Evolutionary conservation across 352 stramenopile species (phyloP).

Genomic region (Phytopythium chamaehyphon): DNA sequence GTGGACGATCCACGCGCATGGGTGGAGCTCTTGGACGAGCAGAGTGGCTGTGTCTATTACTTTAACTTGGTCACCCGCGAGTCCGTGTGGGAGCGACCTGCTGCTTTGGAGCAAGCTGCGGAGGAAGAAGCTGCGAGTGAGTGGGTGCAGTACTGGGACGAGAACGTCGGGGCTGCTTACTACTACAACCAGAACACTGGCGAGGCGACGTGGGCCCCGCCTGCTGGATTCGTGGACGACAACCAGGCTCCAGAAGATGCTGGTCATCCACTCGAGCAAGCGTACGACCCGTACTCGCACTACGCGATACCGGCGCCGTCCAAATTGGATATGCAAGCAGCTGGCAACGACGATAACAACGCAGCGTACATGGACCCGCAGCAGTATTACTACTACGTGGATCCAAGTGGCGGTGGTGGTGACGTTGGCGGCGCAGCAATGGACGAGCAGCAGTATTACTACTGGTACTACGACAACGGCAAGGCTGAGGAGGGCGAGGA

Average conservation of each 20-base stretch:
- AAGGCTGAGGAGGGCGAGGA: constrained; percentile 5
- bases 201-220: constrained; percentile 61
- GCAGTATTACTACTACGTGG: not conserved
- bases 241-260: constrained; percentile 7
- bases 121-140: constrained; percentile 16
- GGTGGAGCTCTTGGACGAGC: constrained; percentile 72
- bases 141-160: constrained; percentile 76
- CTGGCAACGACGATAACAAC: not conserved
- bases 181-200: constrained; percentile 70
- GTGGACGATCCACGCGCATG: constrained; percentile 17
- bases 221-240: constrained; percentile 13
- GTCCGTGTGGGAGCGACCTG: constrained; percentile 50
- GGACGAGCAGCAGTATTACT: constrained; percentile 1
- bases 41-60: constrained; percentile 63
- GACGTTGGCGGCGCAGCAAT: not conserved
- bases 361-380: too few relatives aligned
- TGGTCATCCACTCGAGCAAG: constrained; percentile 8
- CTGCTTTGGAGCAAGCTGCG: constrained; percentile 14
- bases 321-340: not conserved
- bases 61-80: constrained; percentile 49
- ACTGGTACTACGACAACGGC: constrained; percentile 17
- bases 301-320: constrained; percentile 1
- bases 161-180: constrained; percentile 56
- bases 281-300: constrained; percentile 4
- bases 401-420: too few relatives aligned